These are phyloP conservation scores for Ceratocystiopsis minuta DNA, from an alignment of 2,329 filamentous ascomycete species.

Conservation along the genomic window DNA sequence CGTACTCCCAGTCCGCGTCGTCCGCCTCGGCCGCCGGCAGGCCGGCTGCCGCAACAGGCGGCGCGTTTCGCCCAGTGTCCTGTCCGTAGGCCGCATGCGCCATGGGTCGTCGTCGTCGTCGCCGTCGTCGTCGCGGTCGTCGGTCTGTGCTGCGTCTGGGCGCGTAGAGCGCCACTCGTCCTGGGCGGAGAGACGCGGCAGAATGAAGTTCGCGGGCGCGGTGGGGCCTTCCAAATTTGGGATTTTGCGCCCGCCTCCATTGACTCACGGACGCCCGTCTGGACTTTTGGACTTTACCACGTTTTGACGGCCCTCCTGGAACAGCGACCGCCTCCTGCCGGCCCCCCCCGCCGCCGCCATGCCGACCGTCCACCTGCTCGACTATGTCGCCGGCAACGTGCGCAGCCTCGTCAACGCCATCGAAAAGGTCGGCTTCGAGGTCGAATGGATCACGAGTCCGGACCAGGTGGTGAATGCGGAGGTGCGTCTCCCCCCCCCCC, in stretches of 20 bases:
- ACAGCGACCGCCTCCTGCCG: too few species aligned
- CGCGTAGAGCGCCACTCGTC: too few species aligned
- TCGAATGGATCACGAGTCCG: conserved; percentile 80
- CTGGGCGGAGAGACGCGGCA: conserved; percentile 15
- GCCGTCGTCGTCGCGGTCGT: too few species aligned
- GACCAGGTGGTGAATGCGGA: conserved; percentile 72
- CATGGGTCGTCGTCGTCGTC: too few species aligned
- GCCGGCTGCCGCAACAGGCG: too few species aligned
- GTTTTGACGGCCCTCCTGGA: too few species aligned
- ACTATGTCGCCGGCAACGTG: conserved; percentile 94
- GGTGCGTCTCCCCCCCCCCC: conserved; percentile 30
- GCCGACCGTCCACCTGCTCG: conserved; percentile 55
- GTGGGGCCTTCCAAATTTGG: not conserved
- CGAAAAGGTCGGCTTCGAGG: conserved; percentile 81
- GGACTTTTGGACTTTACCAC: too few species aligned
- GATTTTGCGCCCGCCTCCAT: too few species aligned
- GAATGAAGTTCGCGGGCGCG: conserved; percentile 4
- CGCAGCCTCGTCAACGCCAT: conserved; percentile 94
- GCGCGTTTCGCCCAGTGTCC: too few species aligned
- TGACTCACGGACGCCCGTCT: too few species aligned
- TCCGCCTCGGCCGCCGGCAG: conserved; percentile 15
- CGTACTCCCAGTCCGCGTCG: conserved; percentile 44
- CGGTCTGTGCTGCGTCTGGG: too few species aligned
- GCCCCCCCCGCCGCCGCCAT: conserved; percentile 1
- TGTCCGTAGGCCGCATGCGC: not conserved